phyloP scores from a whole-genome alignment of 768 basidiomycete genomes.

The Gloeophyllum trabeum region DNA sequence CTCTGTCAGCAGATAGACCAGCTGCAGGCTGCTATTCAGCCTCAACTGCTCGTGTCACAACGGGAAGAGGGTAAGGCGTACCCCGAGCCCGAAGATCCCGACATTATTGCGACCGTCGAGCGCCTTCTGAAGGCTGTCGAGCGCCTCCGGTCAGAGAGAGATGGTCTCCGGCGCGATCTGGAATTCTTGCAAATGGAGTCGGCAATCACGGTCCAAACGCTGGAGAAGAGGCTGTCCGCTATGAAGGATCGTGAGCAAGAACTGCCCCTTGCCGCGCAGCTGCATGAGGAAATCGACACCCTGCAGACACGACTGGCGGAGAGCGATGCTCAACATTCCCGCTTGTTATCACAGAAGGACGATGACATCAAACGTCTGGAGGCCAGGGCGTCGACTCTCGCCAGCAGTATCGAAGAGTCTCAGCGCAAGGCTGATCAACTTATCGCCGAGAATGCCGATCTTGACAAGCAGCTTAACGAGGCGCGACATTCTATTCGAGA shows the following conservation, averaged over 20 bases:
- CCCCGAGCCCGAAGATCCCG: too few relatives aligned
- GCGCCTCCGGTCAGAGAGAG: slow-evolving; percentile 58
- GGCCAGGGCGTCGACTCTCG: neutral
- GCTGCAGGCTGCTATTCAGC: too few relatives aligned
- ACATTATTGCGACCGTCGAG: too few relatives aligned
- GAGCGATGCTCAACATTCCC: neutral
- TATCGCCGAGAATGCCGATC: neutral
- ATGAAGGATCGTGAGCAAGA: neutral
- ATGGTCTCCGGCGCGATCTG: slow-evolving; percentile 47
- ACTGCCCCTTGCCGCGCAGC: slow-evolving; percentile 3
- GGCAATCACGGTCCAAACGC: slow-evolving; percentile 47
- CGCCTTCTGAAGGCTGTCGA: slow-evolving; percentile 50
- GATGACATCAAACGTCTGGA: neutral
- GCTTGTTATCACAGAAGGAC: neutral
- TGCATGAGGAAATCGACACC: slow-evolving; percentile 8
- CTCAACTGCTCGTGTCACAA: too few relatives aligned
- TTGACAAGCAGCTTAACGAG: too few relatives aligned
- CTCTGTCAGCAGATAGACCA: too few relatives aligned
- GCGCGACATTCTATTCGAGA: too few relatives aligned
- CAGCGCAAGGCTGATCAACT: neutral
- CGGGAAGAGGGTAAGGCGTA: too few relatives aligned
- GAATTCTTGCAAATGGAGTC: slow-evolving; percentile 63
- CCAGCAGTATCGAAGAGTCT: neutral
- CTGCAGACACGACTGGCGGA: slow-evolving; percentile 3
- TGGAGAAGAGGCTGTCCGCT: slow-evolving; percentile 38